phyloP scores from a whole-genome alignment of 2,329 filamentous ascomycete genomes.

The Colletotrichum kahawae region DNA sequence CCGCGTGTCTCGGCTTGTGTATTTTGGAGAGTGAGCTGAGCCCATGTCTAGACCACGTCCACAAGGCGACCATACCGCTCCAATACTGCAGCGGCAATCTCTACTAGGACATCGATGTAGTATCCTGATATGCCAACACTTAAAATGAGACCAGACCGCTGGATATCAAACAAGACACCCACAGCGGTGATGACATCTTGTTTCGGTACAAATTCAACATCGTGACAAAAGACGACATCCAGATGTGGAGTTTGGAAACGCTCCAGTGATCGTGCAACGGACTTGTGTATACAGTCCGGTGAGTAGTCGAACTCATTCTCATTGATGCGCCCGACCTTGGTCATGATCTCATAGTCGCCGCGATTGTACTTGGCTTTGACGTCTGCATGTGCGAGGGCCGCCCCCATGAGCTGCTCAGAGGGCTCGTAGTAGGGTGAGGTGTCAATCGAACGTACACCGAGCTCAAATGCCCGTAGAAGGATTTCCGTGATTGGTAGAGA shows the following conservation, averaged over 20 bases:
- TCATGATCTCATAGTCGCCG: not conserved
- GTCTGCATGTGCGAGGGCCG: not conserved
- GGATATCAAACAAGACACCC: not conserved
- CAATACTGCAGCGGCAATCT: not conserved
- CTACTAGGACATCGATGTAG: not conserved
- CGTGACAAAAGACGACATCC: not conserved
- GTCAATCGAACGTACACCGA: not conserved
- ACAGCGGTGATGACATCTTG: not conserved
- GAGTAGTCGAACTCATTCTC: not conserved
- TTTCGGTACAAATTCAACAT: not conserved
- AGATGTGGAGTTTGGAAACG: not conserved
- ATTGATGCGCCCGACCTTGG: not conserved
- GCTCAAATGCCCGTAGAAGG: not conserved
- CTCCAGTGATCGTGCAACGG: not conserved
- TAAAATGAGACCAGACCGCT: not conserved
- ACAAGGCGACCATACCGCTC: not conserved
- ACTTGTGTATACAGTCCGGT: not conserved
- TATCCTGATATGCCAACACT: not conserved
- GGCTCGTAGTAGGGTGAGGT: not conserved
- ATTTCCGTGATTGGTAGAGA: not conserved
- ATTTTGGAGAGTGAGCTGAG: not conserved
- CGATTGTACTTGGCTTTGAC: not conserved
- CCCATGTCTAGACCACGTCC: not conserved
- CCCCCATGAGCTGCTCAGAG: not conserved
- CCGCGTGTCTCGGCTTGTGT: not conserved